A percentile compares a stretch with the other conserved stretches of the same genome.
phyloP scores from a whole-genome alignment of 805 yeast species.

The Saccharomycopsis malanga region DNA sequence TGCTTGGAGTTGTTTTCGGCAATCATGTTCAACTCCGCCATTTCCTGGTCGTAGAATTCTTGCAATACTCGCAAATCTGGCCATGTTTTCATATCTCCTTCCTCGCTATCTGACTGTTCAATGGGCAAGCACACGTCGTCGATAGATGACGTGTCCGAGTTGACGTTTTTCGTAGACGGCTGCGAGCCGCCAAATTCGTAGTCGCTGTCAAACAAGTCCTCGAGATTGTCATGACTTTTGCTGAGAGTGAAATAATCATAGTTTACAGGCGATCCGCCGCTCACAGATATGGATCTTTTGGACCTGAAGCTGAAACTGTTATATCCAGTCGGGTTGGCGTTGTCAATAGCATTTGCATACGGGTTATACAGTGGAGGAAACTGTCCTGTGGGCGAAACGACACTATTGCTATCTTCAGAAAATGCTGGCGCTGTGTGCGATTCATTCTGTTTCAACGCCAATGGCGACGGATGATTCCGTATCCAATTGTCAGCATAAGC shows the following conservation, averaged over 20 bases:
- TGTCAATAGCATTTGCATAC: too few species aligned
- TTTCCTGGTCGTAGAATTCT: constrained; percentile 71
- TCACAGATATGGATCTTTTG: constrained; percentile 6
- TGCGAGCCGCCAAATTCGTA: constrained; percentile 18
- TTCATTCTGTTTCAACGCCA: not conserved
- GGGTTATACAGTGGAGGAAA: too few species aligned
- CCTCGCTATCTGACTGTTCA: constrained; percentile 36
- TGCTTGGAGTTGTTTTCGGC: constrained; percentile 8
- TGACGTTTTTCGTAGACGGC: constrained; percentile 5
- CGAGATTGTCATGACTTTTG: constrained; percentile 9
- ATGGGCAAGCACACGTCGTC: constrained; percentile 92
- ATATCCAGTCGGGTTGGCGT: not conserved
- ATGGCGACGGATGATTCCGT: not conserved
- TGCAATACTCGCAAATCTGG: constrained; percentile 74
- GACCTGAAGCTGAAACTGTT: constrained; percentile 12
- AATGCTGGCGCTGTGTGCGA: not conserved
- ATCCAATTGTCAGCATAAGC: not conserved
- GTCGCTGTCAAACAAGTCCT: constrained; percentile 20
- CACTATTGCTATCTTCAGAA: too few species aligned
- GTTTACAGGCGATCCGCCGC: not conserved
- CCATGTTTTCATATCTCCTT: constrained; percentile 45
- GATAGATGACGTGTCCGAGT: constrained; percentile 54
- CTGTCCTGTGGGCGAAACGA: too few species aligned
- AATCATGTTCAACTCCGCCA: constrained; percentile 34
- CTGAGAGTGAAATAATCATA: not conserved